Base-by-base conservation (phyloP, 1,139 yeast species). In the Scheffersomyces segobiensis region DNA sequence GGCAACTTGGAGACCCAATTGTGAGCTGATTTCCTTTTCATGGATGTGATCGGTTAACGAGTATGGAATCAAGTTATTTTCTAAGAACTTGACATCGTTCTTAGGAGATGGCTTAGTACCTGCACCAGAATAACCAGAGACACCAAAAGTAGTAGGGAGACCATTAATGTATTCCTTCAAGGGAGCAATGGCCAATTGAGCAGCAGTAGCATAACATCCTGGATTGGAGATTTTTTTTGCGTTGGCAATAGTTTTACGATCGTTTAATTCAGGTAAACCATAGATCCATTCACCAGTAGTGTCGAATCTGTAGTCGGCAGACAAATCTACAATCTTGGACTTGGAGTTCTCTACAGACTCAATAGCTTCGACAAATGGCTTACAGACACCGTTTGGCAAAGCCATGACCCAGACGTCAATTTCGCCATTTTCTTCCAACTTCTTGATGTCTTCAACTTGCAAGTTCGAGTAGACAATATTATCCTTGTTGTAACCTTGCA, bases 341-440 rank as follows among this genome's bases (percentile, higher is more conserved):
- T 80, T 76, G 52, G 84, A 78, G 61, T 82, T 80, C 7, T 67
- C 66, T 26, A 87, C 90, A 20, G 87, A 80, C 68, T 91, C 95
- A 68, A 95, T 91, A 20, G 98, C 97, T 50, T 91, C 93, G 50
- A 95, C 98, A 77, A 95, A 93, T 57, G 99, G 98, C 77, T 90
- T 90, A 78, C 98, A 95, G 53, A 95, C 98, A 57, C 98, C 98
- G 72, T 95, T 95, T 62, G 99, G 99, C 68, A 96, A 83, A 1
- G 99, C 99, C 99, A 96, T 95, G 49, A 96, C 97, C 99, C 99
- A 95, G 59, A 93, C 88, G 69, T 96, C 99, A 57, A 95, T 91
- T 57, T 86, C 91, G 53, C 87, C 86, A 52, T 86, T 80, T 65
- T 86, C 84, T 75, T 93, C 99, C 63, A 95, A 79, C 63, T 82